phyloP scores from a whole-genome alignment of 768 basidiomycete species.

The Lentinula edodes region DNA sequence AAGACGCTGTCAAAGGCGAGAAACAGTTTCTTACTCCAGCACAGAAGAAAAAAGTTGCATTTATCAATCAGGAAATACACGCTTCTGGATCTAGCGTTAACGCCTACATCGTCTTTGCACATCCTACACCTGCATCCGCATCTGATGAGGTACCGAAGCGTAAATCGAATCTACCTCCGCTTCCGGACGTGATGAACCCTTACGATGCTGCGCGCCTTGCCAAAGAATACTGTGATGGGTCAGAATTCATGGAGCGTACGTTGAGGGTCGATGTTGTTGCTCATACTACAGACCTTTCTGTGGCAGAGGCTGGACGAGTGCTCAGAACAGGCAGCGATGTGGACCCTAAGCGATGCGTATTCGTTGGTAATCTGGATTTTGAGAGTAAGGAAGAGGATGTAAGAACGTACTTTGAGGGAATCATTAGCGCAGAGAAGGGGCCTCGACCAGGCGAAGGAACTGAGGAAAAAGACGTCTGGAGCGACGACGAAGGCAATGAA shows the following conservation, averaged over 20 bases:
- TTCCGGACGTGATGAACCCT: conserved; percentile 49
- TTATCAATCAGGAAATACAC: conserved; percentile 91
- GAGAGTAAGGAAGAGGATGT: conserved; percentile 88
- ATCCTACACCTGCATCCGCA: conserved; percentile 41
- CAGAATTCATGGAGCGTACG: conserved; percentile 68
- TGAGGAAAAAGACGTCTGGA: conserved; percentile 10
- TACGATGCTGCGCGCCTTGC: conserved; percentile 62
- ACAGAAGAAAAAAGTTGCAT: conserved; percentile 91
- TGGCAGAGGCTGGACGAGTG: conserved; percentile 15
- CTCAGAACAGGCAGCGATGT: conserved; percentile 25
- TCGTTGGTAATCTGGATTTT: conserved; percentile 93
- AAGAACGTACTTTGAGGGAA: conserved; percentile 77
- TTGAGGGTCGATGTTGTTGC: conserved; percentile 74
- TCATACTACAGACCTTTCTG: conserved; percentile 15
- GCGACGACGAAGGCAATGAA: conserved; percentile 21
- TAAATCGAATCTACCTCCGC: conserved; percentile 43
- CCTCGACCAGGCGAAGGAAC: conserved; percentile 28
- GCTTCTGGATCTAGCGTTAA: conserved; percentile 68
- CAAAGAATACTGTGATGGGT: conserved; percentile 60
- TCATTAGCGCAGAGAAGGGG: conserved; percentile 69
- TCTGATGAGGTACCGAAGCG: conserved; percentile 14
- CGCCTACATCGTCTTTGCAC: conserved; percentile 89
- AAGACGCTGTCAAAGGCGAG: conserved; percentile 34
- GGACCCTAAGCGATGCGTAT: conserved; percentile 80
- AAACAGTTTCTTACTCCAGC: conserved; percentile 71